Evolutionary conservation across 106 monocot species (phyloP).

Genomic region (Dendrobium catenatum): DNA sequence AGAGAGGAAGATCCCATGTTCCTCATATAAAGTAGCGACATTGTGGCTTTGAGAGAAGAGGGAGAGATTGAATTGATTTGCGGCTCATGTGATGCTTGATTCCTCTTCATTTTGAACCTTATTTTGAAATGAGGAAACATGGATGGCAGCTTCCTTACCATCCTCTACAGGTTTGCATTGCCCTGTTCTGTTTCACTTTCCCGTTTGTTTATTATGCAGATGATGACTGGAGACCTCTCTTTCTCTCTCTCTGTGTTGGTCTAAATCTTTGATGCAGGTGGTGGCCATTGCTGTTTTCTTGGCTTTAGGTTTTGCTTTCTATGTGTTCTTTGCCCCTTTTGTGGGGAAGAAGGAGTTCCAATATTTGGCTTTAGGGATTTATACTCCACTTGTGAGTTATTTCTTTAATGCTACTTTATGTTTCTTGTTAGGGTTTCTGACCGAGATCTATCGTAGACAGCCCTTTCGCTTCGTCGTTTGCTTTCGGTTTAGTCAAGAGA

Average conservation of each 20-base stretch:
- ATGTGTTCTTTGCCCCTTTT: conserved; percentile 78
- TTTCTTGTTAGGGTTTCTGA: conserved; percentile 6
- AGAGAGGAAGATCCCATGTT: background rate
- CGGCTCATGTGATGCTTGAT: background rate
- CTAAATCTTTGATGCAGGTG: conserved; percentile 31
- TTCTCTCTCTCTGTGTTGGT: background rate
- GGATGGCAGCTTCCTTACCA: conserved; percentile 95
- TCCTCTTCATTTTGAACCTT: conserved; percentile 4
- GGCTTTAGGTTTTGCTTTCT: conserved; percentile 66
- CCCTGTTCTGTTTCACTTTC: background rate
- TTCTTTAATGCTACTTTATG: background rate
- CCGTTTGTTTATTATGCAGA: background rate
- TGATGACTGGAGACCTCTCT: background rate
- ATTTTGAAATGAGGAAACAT: conserved; percentile 66
- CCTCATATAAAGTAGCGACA: background rate
- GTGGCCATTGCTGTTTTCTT: conserved; percentile 66
- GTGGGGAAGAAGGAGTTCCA: conserved; percentile 55
- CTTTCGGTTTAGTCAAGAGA: background rate
- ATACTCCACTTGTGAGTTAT: conserved; percentile 40
- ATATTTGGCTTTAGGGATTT: conserved; percentile 52
- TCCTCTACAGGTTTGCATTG: conserved; percentile 63
- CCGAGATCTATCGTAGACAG: background rate
- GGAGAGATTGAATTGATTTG: background rate
- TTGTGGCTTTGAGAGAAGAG: background rate
- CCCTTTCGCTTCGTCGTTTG: background rate